Conservation (phyloP, 2,329 filamentous ascomycete genomes). For the Sporothrix globosa region DNA sequence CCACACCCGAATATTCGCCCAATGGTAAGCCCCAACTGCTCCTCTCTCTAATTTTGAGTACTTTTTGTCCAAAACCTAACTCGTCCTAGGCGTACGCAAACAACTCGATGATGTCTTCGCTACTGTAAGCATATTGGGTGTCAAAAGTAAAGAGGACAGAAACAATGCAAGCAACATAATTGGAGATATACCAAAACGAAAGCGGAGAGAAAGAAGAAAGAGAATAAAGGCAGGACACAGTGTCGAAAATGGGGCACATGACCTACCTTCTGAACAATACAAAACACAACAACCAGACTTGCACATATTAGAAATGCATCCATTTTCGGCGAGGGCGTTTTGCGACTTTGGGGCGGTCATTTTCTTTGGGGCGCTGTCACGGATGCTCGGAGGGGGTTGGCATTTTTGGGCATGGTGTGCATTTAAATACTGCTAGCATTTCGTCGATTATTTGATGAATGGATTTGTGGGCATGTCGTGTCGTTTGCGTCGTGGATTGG, state of each 20-base stretch:
- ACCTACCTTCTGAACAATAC: background rate
- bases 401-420: conserved; percentile 1
- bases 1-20: conserved; percentile 94
- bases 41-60: too few species aligned
- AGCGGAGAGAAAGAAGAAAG: background rate
- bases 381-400: conserved; percentile 14
- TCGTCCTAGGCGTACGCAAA: conserved; percentile 74
- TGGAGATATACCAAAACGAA: background rate
- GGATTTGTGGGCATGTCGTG: background rate
- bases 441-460: background rate
- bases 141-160: background rate
- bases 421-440: conserved; percentile 8
- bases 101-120: conserved; percentile 75
- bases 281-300: background rate
- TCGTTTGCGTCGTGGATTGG: background rate
- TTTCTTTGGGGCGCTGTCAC: conserved; percentile 9
- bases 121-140: conserved; percentile 60
- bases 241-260: conserved; percentile 1
- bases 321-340: conserved; percentile 17
- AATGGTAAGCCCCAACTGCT: conserved; percentile 62
- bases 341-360: conserved; percentile 13
- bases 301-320: background rate
- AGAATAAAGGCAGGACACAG: background rate
- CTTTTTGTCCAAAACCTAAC: conserved; percentile 27
- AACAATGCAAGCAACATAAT: background rate